Evolutionary conservation across 306 rosid genomes (phyloP), one percentile per base, ranked within the genome.

Genomic region (Inga laurina): DNA sequence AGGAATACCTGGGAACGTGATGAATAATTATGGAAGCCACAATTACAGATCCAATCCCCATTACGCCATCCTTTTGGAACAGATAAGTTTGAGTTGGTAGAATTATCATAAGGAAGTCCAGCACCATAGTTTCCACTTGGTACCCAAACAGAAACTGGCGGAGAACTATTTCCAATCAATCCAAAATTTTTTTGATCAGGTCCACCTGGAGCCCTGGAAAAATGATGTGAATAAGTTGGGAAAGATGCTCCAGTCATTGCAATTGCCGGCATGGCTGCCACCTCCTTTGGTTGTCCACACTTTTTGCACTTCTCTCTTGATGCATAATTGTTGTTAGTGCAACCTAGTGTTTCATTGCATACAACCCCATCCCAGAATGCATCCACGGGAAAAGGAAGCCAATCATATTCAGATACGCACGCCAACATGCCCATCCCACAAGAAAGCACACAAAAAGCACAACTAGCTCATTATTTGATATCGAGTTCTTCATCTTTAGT

Each of bases 251-350:
- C 97, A 5, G 91, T 90, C 91, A 96, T 84, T 72, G 97, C 96
- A 76, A 91, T 77, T 16, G 98, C 97, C 52, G 98, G 93, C 97
- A 95, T 92, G 86, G 97, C 94, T 52, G 98, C 97, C 82, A 92
- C 84, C 92, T 92, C 98, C 97, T 94, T 96, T 37, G 90, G 94
- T 87, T 96, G 94, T 77, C 99, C 98, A 48, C 98, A 96, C 87
- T 92, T 96, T 88, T 96, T 96, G 94, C 98, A 96, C 95, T 89
- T 93, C 83, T 94, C 98, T 96, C 98, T 89, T 91, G 99, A 96
- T 88, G 99, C 99, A 93, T 96, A 96, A 94, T 96, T 96, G 98
- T 94, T 96, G 97, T 96, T 96, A 92, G 99, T 96, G 99, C 99
- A 96, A 90, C 98, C 99, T 96, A 94, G 89, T 81, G 93, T 83